Evolutionary conservation across 148 eudicot species (phyloP).

Genomic region (Fagopyrum tataricum): DNA sequence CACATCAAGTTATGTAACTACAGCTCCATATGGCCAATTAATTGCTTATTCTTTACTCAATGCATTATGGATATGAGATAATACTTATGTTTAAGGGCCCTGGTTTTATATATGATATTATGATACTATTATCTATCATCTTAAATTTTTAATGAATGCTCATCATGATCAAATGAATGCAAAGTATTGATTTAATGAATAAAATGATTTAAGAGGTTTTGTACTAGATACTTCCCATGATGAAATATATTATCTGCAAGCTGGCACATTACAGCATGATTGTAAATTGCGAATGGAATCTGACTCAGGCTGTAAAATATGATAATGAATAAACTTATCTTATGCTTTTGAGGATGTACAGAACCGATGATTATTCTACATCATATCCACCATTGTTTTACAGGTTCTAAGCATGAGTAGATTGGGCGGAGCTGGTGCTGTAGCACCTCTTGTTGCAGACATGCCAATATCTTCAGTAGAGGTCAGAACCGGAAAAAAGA

Average conservation of each 20-base stretch:
- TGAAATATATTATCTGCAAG: background rate
- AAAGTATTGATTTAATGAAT: background rate
- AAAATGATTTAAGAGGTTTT: background rate
- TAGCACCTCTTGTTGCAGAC: conserved; percentile 39
- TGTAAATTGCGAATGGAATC: background rate
- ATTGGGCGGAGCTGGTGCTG: conserved; percentile 41
- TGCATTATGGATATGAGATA: background rate
- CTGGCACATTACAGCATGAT: background rate
- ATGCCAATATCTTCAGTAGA: conserved; percentile 31
- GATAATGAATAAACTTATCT: background rate
- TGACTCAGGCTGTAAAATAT: background rate
- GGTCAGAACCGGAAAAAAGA: conserved; percentile 16
- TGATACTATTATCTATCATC: background rate
- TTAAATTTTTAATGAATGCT: background rate
- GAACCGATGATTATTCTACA: background rate
- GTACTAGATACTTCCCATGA: background rate
- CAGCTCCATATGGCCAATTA: background rate
- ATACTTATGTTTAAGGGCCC: conserved; percentile 4
- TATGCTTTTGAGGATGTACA: background rate
- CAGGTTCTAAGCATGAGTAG: conserved; percentile 50
- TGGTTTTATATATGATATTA: background rate
- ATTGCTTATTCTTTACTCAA: conserved; percentile 7
- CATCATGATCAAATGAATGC: background rate
- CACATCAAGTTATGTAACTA: background rate
- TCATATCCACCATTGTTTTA: background rate